Evolutionary conservation across 192 early-diverging fungal genomes (phyloP), one percentile per base, ranked within the genome.

Genomic region (Coemansia sp.): DNA sequence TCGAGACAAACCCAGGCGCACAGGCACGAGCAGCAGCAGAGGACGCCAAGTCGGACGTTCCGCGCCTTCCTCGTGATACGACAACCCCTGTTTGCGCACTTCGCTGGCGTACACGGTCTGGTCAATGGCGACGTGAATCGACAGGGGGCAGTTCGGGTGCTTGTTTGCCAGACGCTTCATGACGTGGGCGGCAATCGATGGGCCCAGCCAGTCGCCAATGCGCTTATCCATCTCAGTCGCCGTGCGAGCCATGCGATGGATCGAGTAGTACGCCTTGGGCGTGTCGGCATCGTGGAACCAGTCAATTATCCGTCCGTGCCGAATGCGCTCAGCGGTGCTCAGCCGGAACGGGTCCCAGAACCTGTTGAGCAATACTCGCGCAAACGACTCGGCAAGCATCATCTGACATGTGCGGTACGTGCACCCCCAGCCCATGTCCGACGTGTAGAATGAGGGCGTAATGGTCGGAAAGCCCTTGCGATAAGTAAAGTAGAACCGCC

Each of bases 381-480:
- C 63, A 81, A 78, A 85, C 35, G 75, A 68, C 69, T 78, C 72
- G 11, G 83, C 83, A 17, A 85, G 70, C 73, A 85, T 69, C 83
- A 85, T 85, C 75, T 85, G 83, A 59, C 83, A 78, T 16, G 83
- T 81, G 65, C 83, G 75, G 70, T 85, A 80, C 21, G 79, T 85
- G 66, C 83, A 85, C 3, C 83, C 83, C 83, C 83, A 85, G 33
- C 83, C 83, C 72, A 81, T 81, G 65, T 85, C 83, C 16, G 83
- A 85, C 16, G 83, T 85, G 75, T 85, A 85, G 56, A 81, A 85
- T 39, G 83, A 85, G 35, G 79, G 75, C 50, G 80, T 83, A 42
- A 83, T 83, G 11, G 80, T 83, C 37, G 80, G 75, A 27, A 83
- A 83, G 29, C 75, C 80, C 60, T 77, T 77, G 75, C 80, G 80